Base-by-base conservation (phyloP, 2,329 filamentous ascomycete species). In the Colletotrichum karsti region DNA sequence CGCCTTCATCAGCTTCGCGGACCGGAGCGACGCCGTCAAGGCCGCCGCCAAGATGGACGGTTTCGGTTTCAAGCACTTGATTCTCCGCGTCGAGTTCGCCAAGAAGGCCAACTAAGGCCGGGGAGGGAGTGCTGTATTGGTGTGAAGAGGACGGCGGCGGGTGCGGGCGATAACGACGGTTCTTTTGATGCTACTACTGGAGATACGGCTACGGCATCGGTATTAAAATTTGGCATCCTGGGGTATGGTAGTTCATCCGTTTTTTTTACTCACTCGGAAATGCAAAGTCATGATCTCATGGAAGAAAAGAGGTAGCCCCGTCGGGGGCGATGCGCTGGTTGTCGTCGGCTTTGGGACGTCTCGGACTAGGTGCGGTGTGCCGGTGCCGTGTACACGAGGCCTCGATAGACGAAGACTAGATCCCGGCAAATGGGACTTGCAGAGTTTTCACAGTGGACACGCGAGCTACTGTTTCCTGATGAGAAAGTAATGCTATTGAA, bases 11-110 rank as follows among this genome's bases (percentile, higher is more conserved):
- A 97, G 93, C 82, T 99, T 96, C 78, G 93, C 92, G 69, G 96
- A 99, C 81, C 88, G 96, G 74, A 82, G 87, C 73, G 96, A 99
- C 81, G 96, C 96, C 73, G 93, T 93, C 74, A 93, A 92, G 85
- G 96, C 96, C 42, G 97, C 93, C 84, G 92, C 92, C 84, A 98
- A 97, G 89, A 95, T 99, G 93, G 96, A 99, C 83, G 96, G 96
- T 77, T 98, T 88, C 74, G 93, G 93, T 83, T 95, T 94, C 85
- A 92, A 93, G 81, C 93, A 96, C 84, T 86, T 96, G 76, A 96
- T 96, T 80, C 83, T 96, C 76, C 88, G 92, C 79, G 93, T 96
- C 73, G 93, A 96, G 84, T 96, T 96, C 82, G 93, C 93, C 73
- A 96, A 95, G 86, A 91, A 91, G 84, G 86, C 88, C 15, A 76